Base-by-base conservation (phyloP, 1,284 basidiomycete genomes). In the Rhizoctonia solani region DNA sequence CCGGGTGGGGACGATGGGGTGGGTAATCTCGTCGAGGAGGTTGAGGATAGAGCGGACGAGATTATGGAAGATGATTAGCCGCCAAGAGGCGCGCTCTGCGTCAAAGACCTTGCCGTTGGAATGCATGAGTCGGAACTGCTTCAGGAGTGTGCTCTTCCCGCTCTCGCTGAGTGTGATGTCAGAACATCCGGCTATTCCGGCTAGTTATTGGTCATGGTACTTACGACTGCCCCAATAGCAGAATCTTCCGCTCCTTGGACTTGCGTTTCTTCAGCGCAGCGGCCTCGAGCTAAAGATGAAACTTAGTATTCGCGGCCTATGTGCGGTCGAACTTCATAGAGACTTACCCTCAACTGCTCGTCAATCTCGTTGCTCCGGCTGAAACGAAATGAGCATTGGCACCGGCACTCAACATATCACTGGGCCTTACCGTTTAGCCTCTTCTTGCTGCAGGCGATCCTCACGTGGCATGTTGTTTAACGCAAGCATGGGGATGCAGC, bases 51-150 rank as follows among this genome's bases (percentile, higher is more conserved):
- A 92, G 74, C 86, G 85, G 69, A 91, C 87, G 70, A 92, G 81
- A 76, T 92, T 92, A 69, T 91, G 82, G 77, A 91, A 92, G 73
- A 92, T 88, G 71, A 92, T 88, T 55, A 87, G 83, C 66, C 90
- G 85, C 89, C 89, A 92, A 32, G 89, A 88, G 68, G 88, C 84
- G 69, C 90, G 82, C 74, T 92, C 89, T 23, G 86, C 83, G 69
- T 84, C 83, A 75, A 92, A 92, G 27, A 85, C 83, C 34, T 30
- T 46, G 19, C 23, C 34, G 23, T 30, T 52, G 27, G 55, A 41
- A 47, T 61, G 42, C 14, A 69, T 39, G 8, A 68, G 54, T 29
- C 55, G 66, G 27, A 70, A 70, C 41, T 68, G 56, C 34, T 70
- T 70, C 13, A 70, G 59, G 5, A 59, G 44, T 32, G 69, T 70